These are phyloP conservation scores for Udeniomyces megalosporus DNA, from an alignment of 768 basidiomycete genomes.

Conservation along the genomic window DNA sequence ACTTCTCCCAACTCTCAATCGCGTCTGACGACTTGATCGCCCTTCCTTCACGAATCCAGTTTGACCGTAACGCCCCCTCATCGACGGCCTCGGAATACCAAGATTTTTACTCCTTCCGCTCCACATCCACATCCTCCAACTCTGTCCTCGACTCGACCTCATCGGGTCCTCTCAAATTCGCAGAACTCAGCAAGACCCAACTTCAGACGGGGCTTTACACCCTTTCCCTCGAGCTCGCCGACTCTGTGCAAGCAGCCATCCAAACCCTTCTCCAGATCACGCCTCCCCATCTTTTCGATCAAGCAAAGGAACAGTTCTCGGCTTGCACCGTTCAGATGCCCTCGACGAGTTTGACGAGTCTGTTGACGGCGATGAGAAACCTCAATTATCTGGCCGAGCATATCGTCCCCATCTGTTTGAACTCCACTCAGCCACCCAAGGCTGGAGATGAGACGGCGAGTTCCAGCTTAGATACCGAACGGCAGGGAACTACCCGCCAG, in stretches of 20 bases:
- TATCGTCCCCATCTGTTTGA: conserved; percentile 18
- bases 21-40: neutral
- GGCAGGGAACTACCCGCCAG: neutral
- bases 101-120: neutral
- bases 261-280: conserved; percentile 83
- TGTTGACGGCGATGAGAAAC: conserved; percentile 82
- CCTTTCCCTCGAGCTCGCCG: conserved; percentile 72
- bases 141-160: too few relatives aligned
- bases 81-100: too few relatives aligned
- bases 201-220: conserved; percentile 23
- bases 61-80: too few relatives aligned
- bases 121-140: neutral
- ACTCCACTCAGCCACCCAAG: too few relatives aligned
- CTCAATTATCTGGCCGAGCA: conserved; percentile 83
- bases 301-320: conserved; percentile 84
- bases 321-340: conserved; percentile 77
- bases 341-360: conserved; percentile 67
- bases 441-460: neutral
- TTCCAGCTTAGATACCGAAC: too few relatives aligned
- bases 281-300: conserved; percentile 74
- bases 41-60: too few relatives aligned
- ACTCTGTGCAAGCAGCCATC: conserved; percentile 74
- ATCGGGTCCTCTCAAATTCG: too few relatives aligned
- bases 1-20: neutral
- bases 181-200: too few relatives aligned